Evolutionary conservation across 2,329 filamentous ascomycete genomes (phyloP).

Genomic region (Xylaria sp.): DNA sequence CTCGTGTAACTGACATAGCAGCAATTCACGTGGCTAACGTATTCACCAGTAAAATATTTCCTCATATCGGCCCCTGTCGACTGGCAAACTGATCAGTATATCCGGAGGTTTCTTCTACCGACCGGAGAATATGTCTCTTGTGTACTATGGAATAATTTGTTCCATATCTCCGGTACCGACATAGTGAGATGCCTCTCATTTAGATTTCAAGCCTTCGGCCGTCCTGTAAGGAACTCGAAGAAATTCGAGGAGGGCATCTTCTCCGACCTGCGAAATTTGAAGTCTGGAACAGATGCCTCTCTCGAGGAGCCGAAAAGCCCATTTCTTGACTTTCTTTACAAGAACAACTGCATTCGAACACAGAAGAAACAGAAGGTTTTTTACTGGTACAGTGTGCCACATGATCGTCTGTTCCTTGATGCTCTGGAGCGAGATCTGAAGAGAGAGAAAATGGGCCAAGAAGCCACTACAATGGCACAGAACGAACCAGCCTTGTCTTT

Average conservation of each 20-base stretch:
- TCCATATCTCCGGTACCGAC: slow-evolving; percentile 98
- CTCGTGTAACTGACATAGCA: slow-evolving; percentile 10
- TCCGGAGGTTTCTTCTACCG: slow-evolving; percentile 91
- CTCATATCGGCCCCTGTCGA: slow-evolving; percentile 98
- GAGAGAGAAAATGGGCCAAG: slow-evolving; percentile 99
- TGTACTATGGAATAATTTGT: slow-evolving; percentile 98
- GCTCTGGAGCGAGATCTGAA: slow-evolving; percentile 97
- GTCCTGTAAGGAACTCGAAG: slow-evolving; percentile 99
- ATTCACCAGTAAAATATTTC: slow-evolving; percentile 89
- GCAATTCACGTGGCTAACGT: slow-evolving; percentile 38
- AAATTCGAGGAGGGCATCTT: slow-evolving; percentile 99
- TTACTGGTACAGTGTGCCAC: slow-evolving; percentile 99
- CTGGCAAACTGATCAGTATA: slow-evolving; percentile 97
- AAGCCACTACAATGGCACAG: slow-evolving; percentile 92
- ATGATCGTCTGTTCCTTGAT: slow-evolving; percentile 96
- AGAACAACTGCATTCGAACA: slow-evolving; percentile 99
- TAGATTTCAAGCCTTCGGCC: slow-evolving; percentile 97
- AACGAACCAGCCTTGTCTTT: slow-evolving; percentile 98
- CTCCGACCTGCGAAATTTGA: slow-evolving; percentile 96
- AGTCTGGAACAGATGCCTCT: slow-evolving; percentile 97
- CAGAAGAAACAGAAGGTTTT: slow-evolving; percentile 99
- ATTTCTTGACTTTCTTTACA: slow-evolving; percentile 98
- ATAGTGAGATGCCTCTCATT: slow-evolving; percentile 98
- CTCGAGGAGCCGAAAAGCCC: slow-evolving; percentile 98
- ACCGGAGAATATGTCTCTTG: slow-evolving; percentile 99